Evolutionary conservation across 2,329 filamentous ascomycete genomes (phyloP).

Genomic region (Trichoderma guizhouense): DNA sequence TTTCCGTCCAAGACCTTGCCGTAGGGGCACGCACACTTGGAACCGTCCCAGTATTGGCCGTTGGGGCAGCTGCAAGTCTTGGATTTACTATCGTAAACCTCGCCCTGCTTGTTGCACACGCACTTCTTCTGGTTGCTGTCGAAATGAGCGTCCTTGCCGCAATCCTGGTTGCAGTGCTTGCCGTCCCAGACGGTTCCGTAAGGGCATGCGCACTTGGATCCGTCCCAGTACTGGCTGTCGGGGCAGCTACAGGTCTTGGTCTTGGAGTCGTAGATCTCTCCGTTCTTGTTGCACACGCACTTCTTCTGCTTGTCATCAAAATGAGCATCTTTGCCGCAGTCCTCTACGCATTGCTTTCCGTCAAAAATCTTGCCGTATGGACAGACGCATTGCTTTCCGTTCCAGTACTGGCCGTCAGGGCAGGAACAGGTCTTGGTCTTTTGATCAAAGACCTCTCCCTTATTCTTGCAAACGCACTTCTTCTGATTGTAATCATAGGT

Average conservation of each 20-base stretch:
- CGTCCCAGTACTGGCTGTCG: neutral
- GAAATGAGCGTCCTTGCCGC: constrained; percentile 16
- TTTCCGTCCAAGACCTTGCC: constrained; percentile 5
- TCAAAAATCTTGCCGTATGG: constrained; percentile 6
- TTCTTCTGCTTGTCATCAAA: neutral
- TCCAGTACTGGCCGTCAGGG: constrained; percentile 2
- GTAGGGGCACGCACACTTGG: constrained; percentile 9
- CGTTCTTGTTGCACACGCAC: constrained; percentile 19
- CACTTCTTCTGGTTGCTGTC: neutral
- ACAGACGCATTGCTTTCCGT: constrained; percentile 3
- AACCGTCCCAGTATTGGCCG: neutral
- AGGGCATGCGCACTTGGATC: constrained; percentile 7
- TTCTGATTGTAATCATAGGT: neutral
- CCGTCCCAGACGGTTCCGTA: neutral
- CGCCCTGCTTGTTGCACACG: constrained; percentile 18
- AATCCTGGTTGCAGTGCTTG: constrained; percentile 13
- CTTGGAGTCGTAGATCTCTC: constrained; percentile 2
- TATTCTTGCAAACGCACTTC: constrained; percentile 19
- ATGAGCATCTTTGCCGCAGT: constrained; percentile 17
- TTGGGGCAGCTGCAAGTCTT: constrained; percentile 15
- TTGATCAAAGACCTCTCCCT: constrained; percentile 6
- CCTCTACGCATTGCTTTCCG: neutral
- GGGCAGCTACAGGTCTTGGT: constrained; percentile 15
- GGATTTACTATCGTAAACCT: neutral
- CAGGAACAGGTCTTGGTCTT: constrained; percentile 13